Percentiles rank a stretch among this genome's conserved stretches.
Evolutionary conservation across 2,329 filamentous ascomycete genomes (phyloP).

Genomic region (Pestalotiopsis sp.): DNA sequence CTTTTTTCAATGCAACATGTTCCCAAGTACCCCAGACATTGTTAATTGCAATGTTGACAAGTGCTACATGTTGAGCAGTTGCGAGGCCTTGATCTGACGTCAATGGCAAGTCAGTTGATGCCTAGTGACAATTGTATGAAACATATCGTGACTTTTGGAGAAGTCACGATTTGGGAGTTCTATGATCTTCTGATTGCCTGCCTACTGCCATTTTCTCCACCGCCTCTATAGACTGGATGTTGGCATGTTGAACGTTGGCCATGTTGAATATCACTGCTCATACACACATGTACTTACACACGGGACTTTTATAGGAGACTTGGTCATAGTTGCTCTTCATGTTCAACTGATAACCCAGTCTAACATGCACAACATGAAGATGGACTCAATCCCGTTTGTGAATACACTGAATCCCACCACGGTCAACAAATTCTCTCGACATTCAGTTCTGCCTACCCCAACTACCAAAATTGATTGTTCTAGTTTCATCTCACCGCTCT

Average conservation of each 20-base stretch:
- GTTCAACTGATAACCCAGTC: not conserved
- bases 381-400: not conserved
- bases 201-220: not conserved
- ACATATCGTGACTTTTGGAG: not conserved
- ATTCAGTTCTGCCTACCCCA: not conserved
- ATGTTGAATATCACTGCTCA: not conserved
- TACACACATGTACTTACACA: not conserved
- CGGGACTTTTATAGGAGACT: not conserved
- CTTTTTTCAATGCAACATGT: too few relatives aligned
- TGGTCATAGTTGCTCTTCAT: not conserved
- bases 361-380: not conserved
- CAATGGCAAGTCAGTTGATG: not conserved
- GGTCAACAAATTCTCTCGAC: not conserved
- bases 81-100: not conserved
- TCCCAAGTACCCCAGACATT: too few relatives aligned
- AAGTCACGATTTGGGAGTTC: not conserved
- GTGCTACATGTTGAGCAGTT: not conserved
- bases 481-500: not conserved
- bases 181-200: not conserved
- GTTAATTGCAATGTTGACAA: not conserved
- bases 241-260: not conserved
- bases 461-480: not conserved
- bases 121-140: not conserved
- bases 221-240: not conserved
- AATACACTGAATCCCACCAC: not conserved